phyloP scores from a whole-genome alignment of 805 yeast species.

The Saccharomycopsis capsularis region DNA sequence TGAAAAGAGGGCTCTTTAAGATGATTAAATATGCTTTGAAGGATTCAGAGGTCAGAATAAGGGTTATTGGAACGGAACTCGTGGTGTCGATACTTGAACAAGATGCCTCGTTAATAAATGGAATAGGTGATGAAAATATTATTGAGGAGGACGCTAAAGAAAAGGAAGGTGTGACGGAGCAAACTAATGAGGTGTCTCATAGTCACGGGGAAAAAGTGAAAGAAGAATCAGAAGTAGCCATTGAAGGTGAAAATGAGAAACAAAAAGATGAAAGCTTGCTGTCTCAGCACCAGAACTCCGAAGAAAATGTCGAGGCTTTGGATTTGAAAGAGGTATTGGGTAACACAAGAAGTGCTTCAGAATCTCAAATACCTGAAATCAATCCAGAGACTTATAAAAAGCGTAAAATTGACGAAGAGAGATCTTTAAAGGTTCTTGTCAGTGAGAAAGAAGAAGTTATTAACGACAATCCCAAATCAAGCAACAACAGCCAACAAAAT shows the following conservation, averaged over 20 bases:
- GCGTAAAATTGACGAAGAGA: neutral
- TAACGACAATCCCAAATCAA: neutral
- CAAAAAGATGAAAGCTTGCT: neutral
- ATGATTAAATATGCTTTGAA: slow-evolving; percentile 67
- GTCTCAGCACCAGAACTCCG: neutral
- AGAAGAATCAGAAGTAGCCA: neutral
- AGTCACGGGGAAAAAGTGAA: neutral
- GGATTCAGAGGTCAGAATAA: slow-evolving; percentile 39
- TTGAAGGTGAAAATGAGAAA: slow-evolving; percentile 1
- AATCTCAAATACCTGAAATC: too few relatives aligned
- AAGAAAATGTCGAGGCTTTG: neutral
- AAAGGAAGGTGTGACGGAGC: neutral
- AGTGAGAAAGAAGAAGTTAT: neutral
- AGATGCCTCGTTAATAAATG: slow-evolving; percentile 54
- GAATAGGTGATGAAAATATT: neutral
- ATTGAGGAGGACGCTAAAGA: neutral
- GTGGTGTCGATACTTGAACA: slow-evolving; percentile 78
- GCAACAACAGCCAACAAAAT: neutral
- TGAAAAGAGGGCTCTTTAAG: slow-evolving; percentile 61
- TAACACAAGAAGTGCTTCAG: neutral
- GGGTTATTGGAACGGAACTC: slow-evolving; percentile 73
- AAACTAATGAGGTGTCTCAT: neutral
- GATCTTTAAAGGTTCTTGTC: neutral
- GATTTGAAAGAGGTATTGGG: neutral
- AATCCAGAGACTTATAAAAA: neutral